These are phyloP conservation scores for Klebsormidium nitens DNA, from an alignment of 139 green algal species.

Conservation along the genomic window DNA sequence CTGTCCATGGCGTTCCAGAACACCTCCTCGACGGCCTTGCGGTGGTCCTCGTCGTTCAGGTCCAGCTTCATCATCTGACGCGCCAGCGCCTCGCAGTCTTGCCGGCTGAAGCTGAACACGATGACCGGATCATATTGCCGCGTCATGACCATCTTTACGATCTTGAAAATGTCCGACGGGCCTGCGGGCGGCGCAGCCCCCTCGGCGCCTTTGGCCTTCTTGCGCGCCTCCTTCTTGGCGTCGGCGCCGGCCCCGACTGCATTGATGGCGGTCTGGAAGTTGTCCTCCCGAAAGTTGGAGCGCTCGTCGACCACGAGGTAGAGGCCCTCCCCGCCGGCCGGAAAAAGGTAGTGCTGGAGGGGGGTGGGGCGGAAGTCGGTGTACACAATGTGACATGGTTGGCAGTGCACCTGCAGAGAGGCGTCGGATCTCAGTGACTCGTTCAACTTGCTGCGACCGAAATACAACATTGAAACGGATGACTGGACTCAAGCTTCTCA, in stretches of 20 bases:
- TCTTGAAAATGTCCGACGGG: constrained; percentile 83
- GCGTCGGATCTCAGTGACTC: no score
- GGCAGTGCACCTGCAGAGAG: constrained; percentile 50
- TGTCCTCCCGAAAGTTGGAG: constrained; percentile 59
- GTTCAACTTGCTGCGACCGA: no score
- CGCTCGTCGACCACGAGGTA: constrained; percentile 63
- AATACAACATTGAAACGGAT: no score
- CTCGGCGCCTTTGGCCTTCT: background rate
- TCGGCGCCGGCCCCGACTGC: constrained; percentile 35
- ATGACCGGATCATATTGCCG: constrained; percentile 83
- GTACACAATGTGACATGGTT: constrained; percentile 68
- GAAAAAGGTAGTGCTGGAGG: constrained; percentile 68
- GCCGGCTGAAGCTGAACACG: constrained; percentile 74
- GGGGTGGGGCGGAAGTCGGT: constrained; percentile 78
- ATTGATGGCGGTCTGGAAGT: constrained; percentile 60
- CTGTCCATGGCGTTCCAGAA: constrained; percentile 71
- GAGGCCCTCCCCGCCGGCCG: constrained; percentile 53
- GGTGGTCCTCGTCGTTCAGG: constrained; percentile 45
- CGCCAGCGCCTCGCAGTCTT: constrained; percentile 61
- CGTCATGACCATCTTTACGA: constrained; percentile 83
- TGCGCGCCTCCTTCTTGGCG: background rate
- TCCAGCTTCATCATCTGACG: constrained; percentile 31
- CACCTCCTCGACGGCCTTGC: constrained; percentile 53
- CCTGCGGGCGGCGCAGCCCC: background rate
- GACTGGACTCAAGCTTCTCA: no score